A percentile compares a stretch with the other conserved stretches of the same genome.
These are phyloP conservation scores for Solanum paucissectum DNA, from an alignment of 257 asterid genomes.

Conservation along the genomic window DNA sequence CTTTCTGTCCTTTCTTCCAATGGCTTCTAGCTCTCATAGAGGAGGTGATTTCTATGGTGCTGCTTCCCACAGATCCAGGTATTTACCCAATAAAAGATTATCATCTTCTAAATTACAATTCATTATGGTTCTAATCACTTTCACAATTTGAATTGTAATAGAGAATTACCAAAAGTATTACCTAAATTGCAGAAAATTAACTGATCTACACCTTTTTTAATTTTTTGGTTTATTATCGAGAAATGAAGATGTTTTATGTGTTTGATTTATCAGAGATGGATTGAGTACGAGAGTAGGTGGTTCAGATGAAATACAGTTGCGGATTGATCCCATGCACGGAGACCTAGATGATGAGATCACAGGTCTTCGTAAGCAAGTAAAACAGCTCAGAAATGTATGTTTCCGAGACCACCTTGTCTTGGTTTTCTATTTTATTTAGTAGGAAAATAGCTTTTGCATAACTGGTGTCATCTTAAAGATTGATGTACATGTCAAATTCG, in stretches of 20 bases:
- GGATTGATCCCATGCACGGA: constrained; percentile 68
- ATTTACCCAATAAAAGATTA: background rate
- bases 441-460: background rate
- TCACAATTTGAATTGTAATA: background rate
- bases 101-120: background rate
- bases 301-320: constrained; percentile 73
- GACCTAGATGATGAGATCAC: constrained; percentile 69
- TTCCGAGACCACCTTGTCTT: background rate
- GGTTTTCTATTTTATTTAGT: background rate
- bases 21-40: constrained; percentile 13
- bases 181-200: background rate
- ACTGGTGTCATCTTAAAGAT: background rate
- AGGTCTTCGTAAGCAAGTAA: constrained; percentile 83
- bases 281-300: constrained; percentile 64
- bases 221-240: background rate
- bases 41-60: constrained; percentile 29
- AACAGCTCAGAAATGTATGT: constrained; percentile 56
- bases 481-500: background rate
- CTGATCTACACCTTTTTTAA: background rate
- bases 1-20: background rate
- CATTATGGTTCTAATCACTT: background rate
- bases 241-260: background rate
- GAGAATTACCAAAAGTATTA: background rate
- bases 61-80: constrained; percentile 68
- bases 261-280: constrained; percentile 43